Base-by-base conservation (phyloP, 345 rosid species). In the Angophora floribunda region DNA sequence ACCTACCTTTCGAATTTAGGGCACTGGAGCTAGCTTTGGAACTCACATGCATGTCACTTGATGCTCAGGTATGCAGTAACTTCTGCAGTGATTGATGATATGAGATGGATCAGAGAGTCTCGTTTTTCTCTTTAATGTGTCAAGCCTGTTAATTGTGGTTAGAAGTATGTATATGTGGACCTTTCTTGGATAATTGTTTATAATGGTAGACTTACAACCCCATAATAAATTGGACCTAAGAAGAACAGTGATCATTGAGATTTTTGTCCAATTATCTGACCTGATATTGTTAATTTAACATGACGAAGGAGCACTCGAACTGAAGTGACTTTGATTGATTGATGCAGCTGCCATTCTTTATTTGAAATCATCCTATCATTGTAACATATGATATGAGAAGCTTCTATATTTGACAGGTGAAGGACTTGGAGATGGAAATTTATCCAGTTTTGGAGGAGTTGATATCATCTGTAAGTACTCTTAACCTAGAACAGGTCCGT, bases 1-100 rank as follows among this genome's bases (percentile, higher is more conserved):
- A 98, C 93, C 93, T 98, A 88, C 99, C 99, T 41, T 98, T 98
- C 92, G 99, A 98, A 86, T 96, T 98, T 90, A 95, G 93, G 92
- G 98, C 99, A 47, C 92, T 98, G 90, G 99, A 98, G 91, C 88
- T 98, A 92, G 98, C 98, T 89, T 93, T 98, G 94, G 99, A 98
- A 84, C 61, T 96, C 85, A 94, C 98, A 86, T 98, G 99, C 95
- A 92, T 91, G 93, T 94, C 97, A 87, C 95, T 98, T 91, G 98
- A 96, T 93, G 92, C 95, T 79, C 98, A 97, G 98, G 99, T 97
- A 87, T 86, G 51, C 51, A 75, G 85, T 36, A 65, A 65, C 55
- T 67, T 45, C 51, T 87, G 55, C 88, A 47, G 14, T 67, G 85
- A 67, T 51, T 67, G 41, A 85, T 85, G 47, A n/a, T 52, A 55